Evolutionary conservation across 805 yeast genomes (phyloP).

Genomic region (Barnettozyma californica): DNA sequence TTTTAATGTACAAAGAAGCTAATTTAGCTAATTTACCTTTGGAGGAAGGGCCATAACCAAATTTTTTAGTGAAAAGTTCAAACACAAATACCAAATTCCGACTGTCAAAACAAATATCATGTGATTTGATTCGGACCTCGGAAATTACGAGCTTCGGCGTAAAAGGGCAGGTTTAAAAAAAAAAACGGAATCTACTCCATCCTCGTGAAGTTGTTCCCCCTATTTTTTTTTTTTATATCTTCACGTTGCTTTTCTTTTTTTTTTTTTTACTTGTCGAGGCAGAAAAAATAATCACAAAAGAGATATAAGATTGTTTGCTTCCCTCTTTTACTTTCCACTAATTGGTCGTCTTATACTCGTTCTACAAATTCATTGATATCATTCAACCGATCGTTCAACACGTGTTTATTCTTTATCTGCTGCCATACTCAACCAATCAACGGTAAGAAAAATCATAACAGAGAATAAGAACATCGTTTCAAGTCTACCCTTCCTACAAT

Average conservation of each 20-base stretch:
- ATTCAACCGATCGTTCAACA: neutral
- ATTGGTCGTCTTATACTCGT: neutral
- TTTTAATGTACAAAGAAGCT: no score
- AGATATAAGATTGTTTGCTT: neutral
- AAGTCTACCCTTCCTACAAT: neutral
- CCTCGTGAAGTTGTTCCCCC: no score
- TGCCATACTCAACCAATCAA: neutral
- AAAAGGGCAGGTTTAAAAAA: neutral
- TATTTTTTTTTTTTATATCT: no score
- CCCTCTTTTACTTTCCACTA: neutral
- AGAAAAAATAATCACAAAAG: neutral
- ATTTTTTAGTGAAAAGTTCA: neutral
- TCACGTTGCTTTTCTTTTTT: neutral
- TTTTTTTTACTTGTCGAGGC: neutral
- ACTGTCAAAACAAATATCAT: neutral
- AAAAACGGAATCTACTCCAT: no score
- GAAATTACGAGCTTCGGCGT: neutral
- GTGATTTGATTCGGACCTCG: neutral
- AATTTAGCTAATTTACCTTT: no score
- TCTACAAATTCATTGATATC: neutral
- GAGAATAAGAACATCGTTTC: neutral
- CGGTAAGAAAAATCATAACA: neutral
- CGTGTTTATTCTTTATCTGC: neutral
- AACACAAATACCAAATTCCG: neutral
- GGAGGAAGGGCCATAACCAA: no score